Evolutionary conservation across 805 yeast species (phyloP).

Genomic region (Lachancea quebecensis): DNA sequence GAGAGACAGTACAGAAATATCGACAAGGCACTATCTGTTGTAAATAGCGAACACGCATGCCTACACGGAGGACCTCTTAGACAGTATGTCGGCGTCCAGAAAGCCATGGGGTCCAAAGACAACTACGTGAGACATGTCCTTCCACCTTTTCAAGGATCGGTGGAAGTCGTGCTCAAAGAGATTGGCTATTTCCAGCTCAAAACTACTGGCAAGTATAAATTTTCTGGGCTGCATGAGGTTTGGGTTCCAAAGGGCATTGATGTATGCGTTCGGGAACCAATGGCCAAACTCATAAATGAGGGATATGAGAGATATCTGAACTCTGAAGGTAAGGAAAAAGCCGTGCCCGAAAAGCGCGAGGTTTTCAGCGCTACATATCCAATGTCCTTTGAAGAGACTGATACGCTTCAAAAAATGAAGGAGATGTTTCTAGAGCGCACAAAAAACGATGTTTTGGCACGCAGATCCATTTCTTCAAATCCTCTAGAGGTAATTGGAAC

Average conservation of each 20-base stretch:
- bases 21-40: slow-evolving; percentile 30
- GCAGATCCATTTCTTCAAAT: slow-evolving; percentile 16
- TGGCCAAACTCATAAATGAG: slow-evolving; percentile 25
- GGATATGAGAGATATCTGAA: slow-evolving; percentile 33
- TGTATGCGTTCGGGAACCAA: slow-evolving; percentile 48
- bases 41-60: slow-evolving; percentile 16
- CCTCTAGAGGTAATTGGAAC: slow-evolving; percentile 14
- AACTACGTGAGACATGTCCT: slow-evolving; percentile 41
- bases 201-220: slow-evolving; percentile 46
- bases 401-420: slow-evolving; percentile 19
- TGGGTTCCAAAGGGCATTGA: slow-evolving; percentile 52
- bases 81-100: slow-evolving; percentile 26
- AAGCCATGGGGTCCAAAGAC: slow-evolving; percentile 12
- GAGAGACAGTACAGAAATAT: slow-evolving; percentile 31
- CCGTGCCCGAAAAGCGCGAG: slow-evolving; percentile 24
- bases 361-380: slow-evolving; percentile 25
- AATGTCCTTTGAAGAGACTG: slow-evolving; percentile 18
- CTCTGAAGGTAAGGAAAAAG: slow-evolving; percentile 23
- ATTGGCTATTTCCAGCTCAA: slow-evolving; percentile 56
- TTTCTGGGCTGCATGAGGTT: slow-evolving; percentile 37
- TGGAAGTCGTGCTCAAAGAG: slow-evolving; percentile 59
- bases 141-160: slow-evolving; percentile 64
- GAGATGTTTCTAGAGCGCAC: slow-evolving; percentile 26
- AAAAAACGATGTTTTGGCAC: slow-evolving; percentile 15
- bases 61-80: slow-evolving; percentile 24